Conservation (phyloP, 2,329 filamentous ascomycete genomes). For the Blumeriella jaapii region DNA sequence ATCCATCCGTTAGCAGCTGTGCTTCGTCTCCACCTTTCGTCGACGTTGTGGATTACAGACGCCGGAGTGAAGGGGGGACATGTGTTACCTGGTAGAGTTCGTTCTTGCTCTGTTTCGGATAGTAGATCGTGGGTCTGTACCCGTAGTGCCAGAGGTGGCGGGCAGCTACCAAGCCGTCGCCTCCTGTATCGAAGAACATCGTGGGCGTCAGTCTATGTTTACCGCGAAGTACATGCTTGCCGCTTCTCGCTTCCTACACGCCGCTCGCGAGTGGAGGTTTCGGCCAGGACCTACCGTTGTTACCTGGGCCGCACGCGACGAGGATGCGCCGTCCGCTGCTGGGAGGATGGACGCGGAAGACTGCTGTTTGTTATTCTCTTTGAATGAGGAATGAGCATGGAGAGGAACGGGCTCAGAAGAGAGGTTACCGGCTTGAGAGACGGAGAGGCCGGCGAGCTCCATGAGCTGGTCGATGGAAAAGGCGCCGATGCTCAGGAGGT, state of each 20-base stretch:
- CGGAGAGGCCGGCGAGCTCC: constrained; percentile 69
- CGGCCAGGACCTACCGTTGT: constrained; percentile 41
- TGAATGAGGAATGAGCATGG: no score
- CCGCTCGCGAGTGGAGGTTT: no score
- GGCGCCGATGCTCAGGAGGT: constrained; percentile 79
- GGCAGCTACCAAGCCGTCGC: constrained; percentile 88
- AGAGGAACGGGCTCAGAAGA: no score
- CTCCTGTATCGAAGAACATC: constrained; percentile 53
- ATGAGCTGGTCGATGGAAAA: constrained; percentile 77
- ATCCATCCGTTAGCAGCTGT: no score
- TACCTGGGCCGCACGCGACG: constrained; percentile 80
- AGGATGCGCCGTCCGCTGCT: constrained; percentile 61
- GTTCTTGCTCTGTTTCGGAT: constrained; percentile 83
- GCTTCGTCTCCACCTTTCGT: no score
- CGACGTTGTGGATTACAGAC: neutral
- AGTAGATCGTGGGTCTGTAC: constrained; percentile 81
- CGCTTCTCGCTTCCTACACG: no score
- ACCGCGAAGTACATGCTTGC: no score
- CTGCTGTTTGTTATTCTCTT: no score
- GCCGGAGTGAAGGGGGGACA: neutral
- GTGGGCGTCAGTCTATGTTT: no score
- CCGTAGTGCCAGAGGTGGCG: constrained; percentile 87
- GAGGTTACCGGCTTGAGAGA: constrained; percentile 81
- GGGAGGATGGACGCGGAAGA: constrained; percentile 74
- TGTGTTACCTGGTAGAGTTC: constrained; percentile 67